A percentile compares a stretch with the other conserved stretches of the same genome.
phyloP scores from a whole-genome alignment of 331 rosid species.

The Quercus phellos region DNA sequence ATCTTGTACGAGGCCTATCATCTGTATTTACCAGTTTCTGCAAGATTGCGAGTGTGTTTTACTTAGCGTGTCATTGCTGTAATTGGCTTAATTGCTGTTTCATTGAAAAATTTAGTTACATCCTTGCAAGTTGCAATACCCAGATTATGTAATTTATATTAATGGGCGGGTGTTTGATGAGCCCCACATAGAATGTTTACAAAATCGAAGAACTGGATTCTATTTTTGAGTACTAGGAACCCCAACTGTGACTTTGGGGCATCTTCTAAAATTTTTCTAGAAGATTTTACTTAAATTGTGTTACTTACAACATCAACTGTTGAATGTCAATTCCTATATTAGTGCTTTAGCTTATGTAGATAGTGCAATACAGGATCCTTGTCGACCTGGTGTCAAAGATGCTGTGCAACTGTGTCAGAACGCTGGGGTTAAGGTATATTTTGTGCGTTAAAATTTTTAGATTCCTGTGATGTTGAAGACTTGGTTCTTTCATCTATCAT shows the following conservation, averaged over 20 bases:
- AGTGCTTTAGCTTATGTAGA: conserved; percentile 11
- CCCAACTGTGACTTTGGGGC: background rate
- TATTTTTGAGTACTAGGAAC: too few relatives aligned
- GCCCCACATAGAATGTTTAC: too few relatives aligned
- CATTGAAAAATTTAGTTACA: background rate
- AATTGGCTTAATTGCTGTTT: background rate
- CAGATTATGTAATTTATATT: too few relatives aligned
- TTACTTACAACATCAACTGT: background rate
- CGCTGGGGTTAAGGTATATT: conserved; percentile 77
- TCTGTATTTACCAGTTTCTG: background rate
- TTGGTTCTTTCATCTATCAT: background rate
- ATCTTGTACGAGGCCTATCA: background rate
- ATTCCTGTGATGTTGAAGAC: background rate
- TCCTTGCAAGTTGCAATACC: background rate
- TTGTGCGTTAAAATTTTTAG: background rate
- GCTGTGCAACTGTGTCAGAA: conserved; percentile 73
- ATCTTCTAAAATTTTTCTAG: background rate
- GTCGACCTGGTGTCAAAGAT: conserved; percentile 76
- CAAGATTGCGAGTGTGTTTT: background rate
- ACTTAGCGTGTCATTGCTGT: background rate
- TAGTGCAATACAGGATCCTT: conserved; percentile 72
- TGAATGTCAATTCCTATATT: background rate
- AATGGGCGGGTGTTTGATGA: too few relatives aligned
- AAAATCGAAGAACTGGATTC: too few relatives aligned
- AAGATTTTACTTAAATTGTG: background rate